These are phyloP conservation scores for Lentinula boryana DNA, from an alignment of 768 basidiomycete species.

Conservation along the genomic window DNA sequence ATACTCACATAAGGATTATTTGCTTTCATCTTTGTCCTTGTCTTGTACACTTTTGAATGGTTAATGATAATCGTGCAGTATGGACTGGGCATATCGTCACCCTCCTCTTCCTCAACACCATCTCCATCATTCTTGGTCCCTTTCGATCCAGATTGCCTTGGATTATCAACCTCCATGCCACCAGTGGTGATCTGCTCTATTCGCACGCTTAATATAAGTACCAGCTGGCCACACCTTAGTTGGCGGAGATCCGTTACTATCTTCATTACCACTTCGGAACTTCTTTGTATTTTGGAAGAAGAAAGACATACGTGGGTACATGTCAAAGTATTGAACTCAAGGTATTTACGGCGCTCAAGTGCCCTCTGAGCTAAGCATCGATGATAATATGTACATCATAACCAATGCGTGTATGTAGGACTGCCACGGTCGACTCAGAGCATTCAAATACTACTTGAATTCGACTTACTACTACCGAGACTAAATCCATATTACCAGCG, in stretches of 20 bases:
- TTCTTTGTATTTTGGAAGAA: too few species aligned
- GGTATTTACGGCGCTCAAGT: too few species aligned
- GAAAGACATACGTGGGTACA: too few species aligned
- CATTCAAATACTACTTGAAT: too few species aligned
- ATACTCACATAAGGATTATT: conserved; percentile 37
- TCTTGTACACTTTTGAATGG: conserved; percentile 37
- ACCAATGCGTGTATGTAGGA: too few species aligned
- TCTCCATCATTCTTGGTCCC: conserved; percentile 53
- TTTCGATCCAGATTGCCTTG: conserved; percentile 47
- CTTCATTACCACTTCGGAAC: too few species aligned
- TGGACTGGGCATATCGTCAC: conserved; percentile 56
- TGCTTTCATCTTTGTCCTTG: conserved; percentile 39
- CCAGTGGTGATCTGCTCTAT: conserved; percentile 65
- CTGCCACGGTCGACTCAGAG: too few species aligned
- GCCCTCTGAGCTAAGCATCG: too few species aligned
- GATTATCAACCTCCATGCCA: conserved; percentile 54
- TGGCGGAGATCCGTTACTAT: conserved; percentile 42
- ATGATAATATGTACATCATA: too few species aligned
- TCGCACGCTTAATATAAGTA: conserved; percentile 54
- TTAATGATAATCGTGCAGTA: conserved; percentile 50
- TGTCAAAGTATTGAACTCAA: too few species aligned
- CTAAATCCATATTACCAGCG: too few species aligned
- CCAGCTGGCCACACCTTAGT: conserved; percentile 60
- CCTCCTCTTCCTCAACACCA: conserved; percentile 46
- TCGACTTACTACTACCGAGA: too few species aligned